A percentile compares a stretch with the other conserved stretches of the same genome.
phyloP scores from a whole-genome alignment of 768 basidiomycete genomes.

The Termitomyces eurrhizus region DNA sequence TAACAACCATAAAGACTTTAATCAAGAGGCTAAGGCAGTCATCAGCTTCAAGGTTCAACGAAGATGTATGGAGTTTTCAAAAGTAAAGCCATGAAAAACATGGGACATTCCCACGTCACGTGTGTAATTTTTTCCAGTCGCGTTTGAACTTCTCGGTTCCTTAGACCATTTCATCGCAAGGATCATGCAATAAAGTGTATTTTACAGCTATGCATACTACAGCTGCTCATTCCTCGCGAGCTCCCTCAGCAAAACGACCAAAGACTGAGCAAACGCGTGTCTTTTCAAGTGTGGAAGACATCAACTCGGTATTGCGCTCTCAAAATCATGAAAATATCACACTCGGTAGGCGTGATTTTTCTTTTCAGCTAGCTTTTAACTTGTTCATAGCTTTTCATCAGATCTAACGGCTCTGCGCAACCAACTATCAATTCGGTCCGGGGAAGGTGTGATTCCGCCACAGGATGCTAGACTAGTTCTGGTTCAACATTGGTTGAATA shows the following conservation, averaged over 20 bases:
- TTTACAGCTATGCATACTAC: neutral
- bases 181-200: neutral
- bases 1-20: too few species aligned
- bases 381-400: conserved; percentile 16
- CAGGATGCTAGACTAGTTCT: conserved; percentile 60
- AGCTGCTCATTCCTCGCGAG: neutral
- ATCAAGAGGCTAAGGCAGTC: too few species aligned
- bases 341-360: conserved; percentile 23
- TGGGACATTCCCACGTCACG: neutral
- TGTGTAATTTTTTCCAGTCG: neutral
- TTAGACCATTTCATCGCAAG: neutral
- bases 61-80: too few species aligned
- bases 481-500: too few species aligned
- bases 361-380: neutral
- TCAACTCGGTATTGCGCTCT: conserved; percentile 21
- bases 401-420: conserved; percentile 31
- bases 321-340: conserved; percentile 29
- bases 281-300: conserved; percentile 12
- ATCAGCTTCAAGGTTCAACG: too few species aligned
- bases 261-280: conserved; percentile 1
- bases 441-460: conserved; percentile 43
- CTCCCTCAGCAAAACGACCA: neutral
- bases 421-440: conserved; percentile 50
- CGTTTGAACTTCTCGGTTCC: neutral
- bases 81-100: neutral